phyloP scores from a whole-genome alignment of 2,329 filamentous ascomycete species.

The Scytalidium sp. region DNA sequence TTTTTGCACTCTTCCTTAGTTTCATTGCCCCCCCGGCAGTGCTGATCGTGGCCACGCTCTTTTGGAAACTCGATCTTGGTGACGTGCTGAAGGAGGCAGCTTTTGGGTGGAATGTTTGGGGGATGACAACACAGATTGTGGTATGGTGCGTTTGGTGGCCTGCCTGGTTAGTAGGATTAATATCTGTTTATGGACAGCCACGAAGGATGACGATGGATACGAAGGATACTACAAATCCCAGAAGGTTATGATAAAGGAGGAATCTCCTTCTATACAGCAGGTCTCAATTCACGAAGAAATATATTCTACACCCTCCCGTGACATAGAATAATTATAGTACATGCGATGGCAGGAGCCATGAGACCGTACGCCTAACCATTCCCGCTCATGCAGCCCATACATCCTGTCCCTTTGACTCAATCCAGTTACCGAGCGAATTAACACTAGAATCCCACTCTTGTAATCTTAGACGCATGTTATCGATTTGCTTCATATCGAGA shows the following conservation, averaged over 20 bases:
- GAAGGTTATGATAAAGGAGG: not conserved
- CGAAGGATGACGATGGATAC: not conserved
- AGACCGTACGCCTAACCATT: conserved; percentile 18
- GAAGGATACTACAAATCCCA: not conserved
- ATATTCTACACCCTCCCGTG: not conserved
- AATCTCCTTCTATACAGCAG: not conserved
- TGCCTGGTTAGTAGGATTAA: conserved; percentile 71
- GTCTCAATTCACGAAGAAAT: not conserved
- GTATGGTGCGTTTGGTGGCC: conserved; percentile 98
- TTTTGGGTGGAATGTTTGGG: conserved; percentile 86
- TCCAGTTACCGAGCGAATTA: conserved; percentile 95
- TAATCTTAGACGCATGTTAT: conserved; percentile 81
- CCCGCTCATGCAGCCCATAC: conserved; percentile 78
- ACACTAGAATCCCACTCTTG: conserved; percentile 96
- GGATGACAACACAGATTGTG: conserved; percentile 83
- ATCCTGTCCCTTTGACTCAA: conserved; percentile 88
- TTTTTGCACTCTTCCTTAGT: conserved; percentile 51
- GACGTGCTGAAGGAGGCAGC: conserved; percentile 69
- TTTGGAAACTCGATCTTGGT: conserved; percentile 47
- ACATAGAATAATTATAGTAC: conserved; percentile 6
- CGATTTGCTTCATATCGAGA: conserved; percentile 91
- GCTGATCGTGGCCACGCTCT: conserved; percentile 45
- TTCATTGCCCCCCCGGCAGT: conserved; percentile 57
- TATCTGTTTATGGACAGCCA: conserved; percentile 47
- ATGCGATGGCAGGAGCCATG: conserved; percentile 1